phyloP scores from a whole-genome alignment of 2,329 filamentous ascomycete species.

The Colletotrichum sp. region DNA sequence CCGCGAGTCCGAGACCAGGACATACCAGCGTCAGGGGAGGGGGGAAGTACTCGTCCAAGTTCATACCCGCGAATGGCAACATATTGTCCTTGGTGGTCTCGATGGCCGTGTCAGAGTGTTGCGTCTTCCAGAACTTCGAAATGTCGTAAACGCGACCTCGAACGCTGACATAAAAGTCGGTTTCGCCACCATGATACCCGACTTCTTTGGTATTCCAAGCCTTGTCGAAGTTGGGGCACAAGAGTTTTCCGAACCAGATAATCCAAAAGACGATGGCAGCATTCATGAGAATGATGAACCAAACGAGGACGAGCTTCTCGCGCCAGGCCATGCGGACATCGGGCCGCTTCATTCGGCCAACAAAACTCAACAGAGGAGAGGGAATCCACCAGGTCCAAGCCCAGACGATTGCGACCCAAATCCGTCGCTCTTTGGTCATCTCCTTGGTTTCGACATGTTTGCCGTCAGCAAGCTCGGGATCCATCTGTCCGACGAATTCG shows the following conservation, averaged over 20 bases:
- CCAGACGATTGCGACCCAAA: conserved; percentile 88
- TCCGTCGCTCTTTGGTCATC: conserved; percentile 67
- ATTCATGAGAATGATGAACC: conserved; percentile 84
- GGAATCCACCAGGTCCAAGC: conserved; percentile 92
- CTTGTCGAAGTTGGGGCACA: conserved; percentile 93
- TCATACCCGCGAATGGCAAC: conserved; percentile 77
- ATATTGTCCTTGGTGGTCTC: conserved; percentile 69
- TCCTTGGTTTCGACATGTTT: conserved; percentile 77
- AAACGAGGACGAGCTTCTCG: conserved; percentile 86
- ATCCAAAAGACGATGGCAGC: conserved; percentile 89
- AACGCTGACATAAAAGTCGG: conserved; percentile 87
- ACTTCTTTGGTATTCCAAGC: conserved; percentile 81
- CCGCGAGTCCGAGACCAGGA: conserved; percentile 69
- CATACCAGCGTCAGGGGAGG: conserved; percentile 80
- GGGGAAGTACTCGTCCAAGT: conserved; percentile 85
- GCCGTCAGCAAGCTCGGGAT: conserved; percentile 78
- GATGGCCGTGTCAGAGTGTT: conserved; percentile 79
- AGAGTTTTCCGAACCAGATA: conserved; percentile 78
- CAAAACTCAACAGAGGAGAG: conserved; percentile 76
- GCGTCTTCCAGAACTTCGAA: conserved; percentile 81
- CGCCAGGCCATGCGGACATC: conserved; percentile 98
- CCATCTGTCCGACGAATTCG: conserved; percentile 71
- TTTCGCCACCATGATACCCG: conserved; percentile 68
- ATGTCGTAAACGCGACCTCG: conserved; percentile 93
- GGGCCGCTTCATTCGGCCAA: conserved; percentile 96